Evolutionary conservation across 179 eudicot species (phyloP).

Genomic region (Corrigiola litoralis): DNA sequence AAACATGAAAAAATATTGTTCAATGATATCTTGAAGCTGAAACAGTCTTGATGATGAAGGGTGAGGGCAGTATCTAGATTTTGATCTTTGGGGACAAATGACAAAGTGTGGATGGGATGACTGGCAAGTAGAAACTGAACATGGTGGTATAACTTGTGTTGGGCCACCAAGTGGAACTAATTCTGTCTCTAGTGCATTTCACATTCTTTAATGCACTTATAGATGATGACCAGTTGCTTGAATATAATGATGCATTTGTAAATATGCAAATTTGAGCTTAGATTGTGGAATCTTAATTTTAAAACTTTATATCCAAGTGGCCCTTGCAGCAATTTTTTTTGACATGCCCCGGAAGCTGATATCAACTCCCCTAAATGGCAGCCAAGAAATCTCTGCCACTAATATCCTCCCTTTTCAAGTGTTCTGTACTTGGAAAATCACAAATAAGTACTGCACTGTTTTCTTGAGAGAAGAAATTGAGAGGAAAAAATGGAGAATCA

Average conservation of each 20-base stretch:
- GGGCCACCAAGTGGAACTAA: background rate
- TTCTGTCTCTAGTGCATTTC: constrained; percentile 13
- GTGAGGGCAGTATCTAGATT: constrained; percentile 1
- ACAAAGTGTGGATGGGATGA: constrained; percentile 18
- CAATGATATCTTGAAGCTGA: too few species aligned
- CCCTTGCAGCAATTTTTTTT: too few species aligned
- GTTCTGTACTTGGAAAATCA: too few species aligned
- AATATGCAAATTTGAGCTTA: background rate
- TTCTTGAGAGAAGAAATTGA: too few species aligned
- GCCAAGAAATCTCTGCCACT: too few species aligned
- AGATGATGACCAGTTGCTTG: constrained; percentile 2
- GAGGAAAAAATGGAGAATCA: too few species aligned
- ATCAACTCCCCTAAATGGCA: too few species aligned
- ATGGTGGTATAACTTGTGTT: background rate
- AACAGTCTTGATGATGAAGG: background rate
- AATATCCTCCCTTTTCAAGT: too few species aligned
- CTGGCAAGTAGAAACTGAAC: background rate
- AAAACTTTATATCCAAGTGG: too few species aligned
- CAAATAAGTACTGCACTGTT: too few species aligned
- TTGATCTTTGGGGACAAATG: constrained; percentile 5
- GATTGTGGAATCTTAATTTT: background rate
- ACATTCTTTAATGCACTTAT: constrained; percentile 22
- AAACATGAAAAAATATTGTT: too few species aligned
- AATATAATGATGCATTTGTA: background rate
- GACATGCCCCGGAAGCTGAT: too few species aligned